These are phyloP conservation scores for Tulasnella sp. DNA, from an alignment of 768 basidiomycete species.

Conservation along the genomic window DNA sequence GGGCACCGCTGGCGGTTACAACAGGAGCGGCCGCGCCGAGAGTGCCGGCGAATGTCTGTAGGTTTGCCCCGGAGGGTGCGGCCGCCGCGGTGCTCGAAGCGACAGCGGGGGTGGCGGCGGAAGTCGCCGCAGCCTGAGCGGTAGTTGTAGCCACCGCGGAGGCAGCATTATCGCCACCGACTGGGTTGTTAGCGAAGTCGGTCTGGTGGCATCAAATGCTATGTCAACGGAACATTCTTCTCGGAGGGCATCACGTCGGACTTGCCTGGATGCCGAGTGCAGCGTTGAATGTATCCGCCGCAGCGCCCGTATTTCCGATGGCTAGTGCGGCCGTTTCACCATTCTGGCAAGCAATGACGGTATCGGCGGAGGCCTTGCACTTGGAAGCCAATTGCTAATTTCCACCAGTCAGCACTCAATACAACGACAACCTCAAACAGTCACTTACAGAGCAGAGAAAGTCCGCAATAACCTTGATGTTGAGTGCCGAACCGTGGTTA, in stretches of 20 bases:
- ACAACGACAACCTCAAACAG: neutral
- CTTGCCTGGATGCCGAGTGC: constrained; percentile 5
- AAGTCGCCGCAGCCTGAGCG: neutral
- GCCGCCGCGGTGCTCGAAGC: constrained; percentile 17
- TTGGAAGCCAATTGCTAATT: neutral
- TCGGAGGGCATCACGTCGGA: neutral
- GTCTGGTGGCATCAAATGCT: neutral
- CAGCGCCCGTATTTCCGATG: neutral
- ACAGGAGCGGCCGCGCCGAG: constrained; percentile 37
- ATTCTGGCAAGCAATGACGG: neutral
- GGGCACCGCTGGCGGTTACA: constrained; percentile 31
- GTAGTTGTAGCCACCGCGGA: constrained; percentile 10
- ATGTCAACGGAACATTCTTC: neutral
- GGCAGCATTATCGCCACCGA: constrained; percentile 19
- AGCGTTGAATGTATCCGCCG: constrained; percentile 10
- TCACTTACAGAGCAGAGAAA: neutral
- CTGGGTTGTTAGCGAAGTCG: neutral
- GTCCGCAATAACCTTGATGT: constrained; percentile 9
- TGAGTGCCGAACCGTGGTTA: constrained; percentile 10
- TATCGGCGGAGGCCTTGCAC: constrained; percentile 6
- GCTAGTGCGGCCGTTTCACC: neutral
- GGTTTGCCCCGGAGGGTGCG: constrained; percentile 25
- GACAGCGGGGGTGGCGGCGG: constrained; percentile 9
- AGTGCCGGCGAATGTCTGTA: constrained; percentile 42
- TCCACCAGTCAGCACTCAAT: neutral